Conservation (phyloP, 352 stramenopile genomes). For the Phytophthora chlamydospora region DNA sequence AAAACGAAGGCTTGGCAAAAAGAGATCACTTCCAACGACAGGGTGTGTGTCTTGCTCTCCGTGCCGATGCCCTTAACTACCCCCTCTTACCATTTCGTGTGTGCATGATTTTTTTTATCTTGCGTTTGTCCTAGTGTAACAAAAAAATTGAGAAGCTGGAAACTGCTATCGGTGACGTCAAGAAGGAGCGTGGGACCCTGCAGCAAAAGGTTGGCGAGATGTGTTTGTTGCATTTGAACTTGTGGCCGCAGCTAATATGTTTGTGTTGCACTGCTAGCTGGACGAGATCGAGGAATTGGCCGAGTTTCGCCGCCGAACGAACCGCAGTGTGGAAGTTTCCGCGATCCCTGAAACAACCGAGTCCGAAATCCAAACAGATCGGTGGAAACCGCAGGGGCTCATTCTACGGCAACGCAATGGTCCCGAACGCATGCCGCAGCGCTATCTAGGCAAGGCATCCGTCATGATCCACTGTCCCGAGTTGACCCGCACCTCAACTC, state of each 20-base stretch:
- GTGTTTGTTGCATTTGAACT: not conserved
- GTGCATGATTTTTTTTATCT: not conserved
- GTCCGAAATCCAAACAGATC: slow-evolving; percentile 71
- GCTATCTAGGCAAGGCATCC: slow-evolving; percentile 70
- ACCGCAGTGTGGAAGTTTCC: slow-evolving; percentile 66
- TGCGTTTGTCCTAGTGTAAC: slow-evolving; percentile 44
- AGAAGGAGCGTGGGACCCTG: slow-evolving; percentile 43
- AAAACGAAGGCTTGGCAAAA: slow-evolving; percentile 80
- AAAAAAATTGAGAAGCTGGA: slow-evolving; percentile 56
- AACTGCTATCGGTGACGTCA: slow-evolving; percentile 30
- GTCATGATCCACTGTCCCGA: slow-evolving; percentile 76
- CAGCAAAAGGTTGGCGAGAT: slow-evolving; percentile 47
- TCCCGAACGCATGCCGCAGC: slow-evolving; percentile 67
- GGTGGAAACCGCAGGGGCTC: slow-evolving; percentile 73
- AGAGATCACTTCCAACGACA: slow-evolving; percentile 59
- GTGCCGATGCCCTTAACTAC: no score
- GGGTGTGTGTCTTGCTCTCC: slow-evolving; percentile 28
- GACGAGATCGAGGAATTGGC: slow-evolving; percentile 64
- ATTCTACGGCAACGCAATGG: slow-evolving; percentile 77
- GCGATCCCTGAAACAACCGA: slow-evolving; percentile 49
- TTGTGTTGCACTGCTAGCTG: slow-evolving; percentile 35
- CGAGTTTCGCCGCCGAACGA: slow-evolving; percentile 61
- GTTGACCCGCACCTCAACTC: slow-evolving; percentile 30
- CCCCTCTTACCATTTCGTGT: no score
- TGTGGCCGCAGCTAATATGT: not conserved